Percentiles rank a stretch among this genome's conserved stretches.
Conservation (phyloP, 495 filamentous ascomycete genomes). For the Oidiodendron maius region DNA sequence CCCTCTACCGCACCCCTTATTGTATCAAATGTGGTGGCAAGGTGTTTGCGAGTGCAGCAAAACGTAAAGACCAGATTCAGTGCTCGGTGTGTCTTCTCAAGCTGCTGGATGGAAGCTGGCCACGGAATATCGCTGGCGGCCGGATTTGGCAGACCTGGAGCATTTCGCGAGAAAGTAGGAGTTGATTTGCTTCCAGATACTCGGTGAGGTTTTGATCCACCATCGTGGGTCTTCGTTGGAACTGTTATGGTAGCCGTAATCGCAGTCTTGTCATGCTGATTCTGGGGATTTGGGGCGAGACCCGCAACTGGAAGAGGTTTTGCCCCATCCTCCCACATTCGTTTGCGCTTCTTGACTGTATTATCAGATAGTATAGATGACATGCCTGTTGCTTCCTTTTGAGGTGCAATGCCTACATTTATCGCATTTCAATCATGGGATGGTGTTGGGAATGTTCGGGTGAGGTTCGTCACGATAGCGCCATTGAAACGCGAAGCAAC, state of each 20-base stretch:
- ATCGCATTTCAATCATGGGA: no score
- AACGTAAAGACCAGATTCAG: slow-evolving; percentile 93
- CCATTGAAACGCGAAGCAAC: neutral
- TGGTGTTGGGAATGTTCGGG: neutral
- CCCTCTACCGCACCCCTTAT: slow-evolving; percentile 79
- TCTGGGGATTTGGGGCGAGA: neutral
- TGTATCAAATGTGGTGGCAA: slow-evolving; percentile 85
- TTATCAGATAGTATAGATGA: slow-evolving; percentile 51
- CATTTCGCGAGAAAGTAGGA: slow-evolving; percentile 9
- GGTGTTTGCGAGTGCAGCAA: slow-evolving; percentile 83
- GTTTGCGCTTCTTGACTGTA: slow-evolving; percentile 48
- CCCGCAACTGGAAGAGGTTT: slow-evolving; percentile 5
- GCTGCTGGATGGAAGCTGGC: slow-evolving; percentile 66
- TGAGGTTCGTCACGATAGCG: neutral
- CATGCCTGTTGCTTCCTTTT: slow-evolving; percentile 50
- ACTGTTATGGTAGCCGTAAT: slow-evolving; percentile 22
- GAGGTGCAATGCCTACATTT: no score
- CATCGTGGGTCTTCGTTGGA: slow-evolving; percentile 50
- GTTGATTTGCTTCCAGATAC: slow-evolving; percentile 18
- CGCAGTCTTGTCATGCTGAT: neutral
- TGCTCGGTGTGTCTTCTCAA: slow-evolving; percentile 75
- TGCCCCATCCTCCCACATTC: slow-evolving; percentile 31
- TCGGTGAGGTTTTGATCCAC: slow-evolving; percentile 39
- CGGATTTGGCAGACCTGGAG: slow-evolving; percentile 7
- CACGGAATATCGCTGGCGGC: slow-evolving; percentile 39